Conservation (phyloP, 73 alveolate genomes). For the Paramecium pentaurelia region DNA sequence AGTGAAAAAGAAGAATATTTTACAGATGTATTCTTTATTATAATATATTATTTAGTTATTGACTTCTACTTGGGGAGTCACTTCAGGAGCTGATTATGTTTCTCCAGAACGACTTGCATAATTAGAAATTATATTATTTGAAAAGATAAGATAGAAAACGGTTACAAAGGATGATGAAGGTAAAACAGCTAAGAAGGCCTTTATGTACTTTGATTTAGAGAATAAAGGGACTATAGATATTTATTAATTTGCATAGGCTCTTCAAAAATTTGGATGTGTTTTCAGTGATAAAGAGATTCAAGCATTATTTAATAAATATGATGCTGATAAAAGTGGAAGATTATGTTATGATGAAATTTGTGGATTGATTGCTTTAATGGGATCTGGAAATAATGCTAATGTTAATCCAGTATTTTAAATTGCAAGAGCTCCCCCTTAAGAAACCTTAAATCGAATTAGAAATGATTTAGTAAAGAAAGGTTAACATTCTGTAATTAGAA, state of each 20-base stretch:
- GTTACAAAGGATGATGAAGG: constrained; percentile 86
- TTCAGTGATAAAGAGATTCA: constrained; percentile 71
- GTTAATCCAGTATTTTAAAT: constrained; percentile 79
- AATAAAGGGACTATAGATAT: constrained; percentile 72
- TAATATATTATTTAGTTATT: constrained; percentile 6
- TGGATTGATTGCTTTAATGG: constrained; percentile 73
- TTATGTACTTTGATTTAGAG: constrained; percentile 76
- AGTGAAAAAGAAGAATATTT: constrained; percentile 86
- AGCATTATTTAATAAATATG: constrained; percentile 78
- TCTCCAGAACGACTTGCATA: constrained; percentile 68
- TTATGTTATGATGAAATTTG: constrained; percentile 82
- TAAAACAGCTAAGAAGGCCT: constrained; percentile 69
- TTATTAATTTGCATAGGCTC: constrained; percentile 68
- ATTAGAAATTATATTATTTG: constrained; percentile 72
- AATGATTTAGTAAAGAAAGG: constrained; percentile 66
- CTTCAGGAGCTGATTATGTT: constrained; percentile 67
- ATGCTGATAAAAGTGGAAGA: constrained; percentile 72
- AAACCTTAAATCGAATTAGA: constrained; percentile 66
- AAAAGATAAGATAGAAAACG: constrained; percentile 77
- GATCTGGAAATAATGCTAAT: constrained; percentile 84
- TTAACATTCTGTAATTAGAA: constrained; percentile 70
- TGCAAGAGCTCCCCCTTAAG: constrained; percentile 69
- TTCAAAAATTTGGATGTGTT: constrained; percentile 75
- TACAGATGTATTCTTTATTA: constrained; percentile 53
- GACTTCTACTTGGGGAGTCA: constrained; percentile 80